These are phyloP conservation scores for Xerocomus amazonicus DNA, from an alignment of 1,284 basidiomycete species.

Conservation along the genomic window DNA sequence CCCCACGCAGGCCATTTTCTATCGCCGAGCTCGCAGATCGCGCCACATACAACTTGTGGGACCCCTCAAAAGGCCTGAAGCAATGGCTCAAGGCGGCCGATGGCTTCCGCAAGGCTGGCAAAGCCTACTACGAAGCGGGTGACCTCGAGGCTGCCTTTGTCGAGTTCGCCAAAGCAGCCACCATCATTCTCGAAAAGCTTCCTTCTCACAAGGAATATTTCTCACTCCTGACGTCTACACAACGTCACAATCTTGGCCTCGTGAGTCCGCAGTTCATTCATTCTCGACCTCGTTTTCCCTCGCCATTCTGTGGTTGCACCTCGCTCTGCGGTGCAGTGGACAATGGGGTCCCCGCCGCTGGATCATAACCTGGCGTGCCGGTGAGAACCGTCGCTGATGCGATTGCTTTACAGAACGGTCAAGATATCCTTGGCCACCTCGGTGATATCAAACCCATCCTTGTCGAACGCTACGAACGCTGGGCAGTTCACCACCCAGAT, in stretches of 20 bases:
- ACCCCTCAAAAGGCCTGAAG: conserved; percentile 36
- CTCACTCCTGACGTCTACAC: conserved; percentile 31
- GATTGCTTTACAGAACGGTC: conserved; percentile 52
- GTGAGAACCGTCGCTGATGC: conserved; percentile 22
- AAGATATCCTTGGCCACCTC: conserved; percentile 57
- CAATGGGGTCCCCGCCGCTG: background rate
- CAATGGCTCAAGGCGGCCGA: conserved; percentile 37
- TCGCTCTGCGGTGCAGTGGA: background rate
- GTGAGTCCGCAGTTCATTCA: conserved; percentile 32
- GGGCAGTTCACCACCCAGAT: conserved; percentile 39
- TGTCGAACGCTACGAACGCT: conserved; percentile 50
- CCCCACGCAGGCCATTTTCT: conserved; percentile 28
- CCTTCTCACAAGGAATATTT: conserved; percentile 39
- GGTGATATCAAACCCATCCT: conserved; percentile 48
- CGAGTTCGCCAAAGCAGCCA: conserved; percentile 40
- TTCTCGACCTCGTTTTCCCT: background rate
- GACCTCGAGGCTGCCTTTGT: conserved; percentile 38
- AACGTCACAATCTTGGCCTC: conserved; percentile 37
- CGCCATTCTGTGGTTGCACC: conserved; percentile 5
- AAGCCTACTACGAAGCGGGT: conserved; percentile 21
- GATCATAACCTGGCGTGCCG: background rate
- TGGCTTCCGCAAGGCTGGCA: conserved; percentile 33
- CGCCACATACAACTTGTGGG: conserved; percentile 32
- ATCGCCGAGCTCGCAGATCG: conserved; percentile 38
- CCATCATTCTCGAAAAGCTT: conserved; percentile 42